These are phyloP conservation scores for Chaetomiaceae sp. DNA, from an alignment of 2,329 filamentous ascomycete genomes.

Conservation along the genomic window DNA sequence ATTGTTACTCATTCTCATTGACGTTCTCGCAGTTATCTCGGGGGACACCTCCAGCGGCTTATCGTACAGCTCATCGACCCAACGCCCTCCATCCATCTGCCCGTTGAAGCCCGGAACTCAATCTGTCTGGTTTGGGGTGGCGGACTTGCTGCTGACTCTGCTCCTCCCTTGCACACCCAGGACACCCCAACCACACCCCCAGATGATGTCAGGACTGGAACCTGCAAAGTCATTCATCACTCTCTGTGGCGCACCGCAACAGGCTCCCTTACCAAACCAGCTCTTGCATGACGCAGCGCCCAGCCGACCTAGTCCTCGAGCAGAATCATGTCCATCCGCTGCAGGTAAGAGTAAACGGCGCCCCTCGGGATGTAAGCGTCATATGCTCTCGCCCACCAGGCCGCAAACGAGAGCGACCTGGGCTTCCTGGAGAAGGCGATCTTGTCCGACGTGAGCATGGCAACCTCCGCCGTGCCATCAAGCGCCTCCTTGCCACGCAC, in stretches of 20 bases:
- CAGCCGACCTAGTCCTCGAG: too few relatives aligned
- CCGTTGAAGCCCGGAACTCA: too few relatives aligned
- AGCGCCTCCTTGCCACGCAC: slow-evolving; percentile 9
- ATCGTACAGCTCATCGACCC: slow-evolving; percentile 2
- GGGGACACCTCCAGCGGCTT: background rate
- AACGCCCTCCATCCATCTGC: too few relatives aligned
- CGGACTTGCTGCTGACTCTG: background rate
- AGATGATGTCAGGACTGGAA: too few relatives aligned
- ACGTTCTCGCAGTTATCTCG: too few relatives aligned
- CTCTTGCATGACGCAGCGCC: too few relatives aligned
- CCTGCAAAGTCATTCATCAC: too few relatives aligned
- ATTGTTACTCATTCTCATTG: too few relatives aligned
- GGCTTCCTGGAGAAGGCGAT: slow-evolving; percentile 5
- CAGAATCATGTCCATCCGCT: slow-evolving; percentile 18
- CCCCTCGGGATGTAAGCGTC: slow-evolving; percentile 17
- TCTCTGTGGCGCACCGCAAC: too few relatives aligned
- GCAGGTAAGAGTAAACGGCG: slow-evolving; percentile 12
- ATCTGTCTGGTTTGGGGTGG: background rate
- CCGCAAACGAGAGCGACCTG: slow-evolving; percentile 12
- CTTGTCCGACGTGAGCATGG: slow-evolving; percentile 18
- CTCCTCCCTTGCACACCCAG: too few relatives aligned
- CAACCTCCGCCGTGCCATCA: slow-evolving; percentile 7
- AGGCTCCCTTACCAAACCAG: too few relatives aligned
- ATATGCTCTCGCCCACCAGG: slow-evolving; percentile 20
- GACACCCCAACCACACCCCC: too few relatives aligned